Conservation (phyloP, 1,139 yeast species). For the Taphrina sp. region DNA sequence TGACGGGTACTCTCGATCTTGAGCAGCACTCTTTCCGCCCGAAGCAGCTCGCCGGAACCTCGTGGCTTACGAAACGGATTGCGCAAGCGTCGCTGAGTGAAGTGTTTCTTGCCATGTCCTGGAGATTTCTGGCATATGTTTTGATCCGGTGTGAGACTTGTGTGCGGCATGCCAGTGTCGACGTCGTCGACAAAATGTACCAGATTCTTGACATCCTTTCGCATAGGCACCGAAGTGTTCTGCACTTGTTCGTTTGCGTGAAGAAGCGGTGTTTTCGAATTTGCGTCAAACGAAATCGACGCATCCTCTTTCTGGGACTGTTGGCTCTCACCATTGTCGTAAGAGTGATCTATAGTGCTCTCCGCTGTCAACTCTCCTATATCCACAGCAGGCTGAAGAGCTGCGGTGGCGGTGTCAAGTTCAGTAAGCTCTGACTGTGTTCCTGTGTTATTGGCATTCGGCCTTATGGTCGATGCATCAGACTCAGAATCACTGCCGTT, state of each 20-base stretch:
- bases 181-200: neutral
- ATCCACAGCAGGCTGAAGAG: neutral
- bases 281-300: too few species aligned
- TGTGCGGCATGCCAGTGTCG: neutral
- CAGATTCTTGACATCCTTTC: neutral
- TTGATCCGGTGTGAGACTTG: neutral
- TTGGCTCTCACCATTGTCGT: too few species aligned
- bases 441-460: too few species aligned
- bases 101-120: neutral
- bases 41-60: constrained; percentile 60
- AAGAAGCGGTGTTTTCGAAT: too few species aligned
- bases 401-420: neutral
- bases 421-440: too few species aligned
- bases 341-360: too few species aligned
- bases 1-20: constrained; percentile 51
- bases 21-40: constrained; percentile 65
- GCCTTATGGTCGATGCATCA: neutral
- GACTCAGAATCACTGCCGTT: neutral
- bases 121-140: neutral
- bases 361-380: too few species aligned
- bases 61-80: constrained; percentile 32
- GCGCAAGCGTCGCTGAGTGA: constrained; percentile 14
- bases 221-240: too few species aligned
- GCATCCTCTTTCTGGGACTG: too few species aligned
- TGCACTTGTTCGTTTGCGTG: too few species aligned